Evolutionary conservation across 352 stramenopile genomes (phyloP).

Genomic region (Thraustochytrium sp.): DNA sequence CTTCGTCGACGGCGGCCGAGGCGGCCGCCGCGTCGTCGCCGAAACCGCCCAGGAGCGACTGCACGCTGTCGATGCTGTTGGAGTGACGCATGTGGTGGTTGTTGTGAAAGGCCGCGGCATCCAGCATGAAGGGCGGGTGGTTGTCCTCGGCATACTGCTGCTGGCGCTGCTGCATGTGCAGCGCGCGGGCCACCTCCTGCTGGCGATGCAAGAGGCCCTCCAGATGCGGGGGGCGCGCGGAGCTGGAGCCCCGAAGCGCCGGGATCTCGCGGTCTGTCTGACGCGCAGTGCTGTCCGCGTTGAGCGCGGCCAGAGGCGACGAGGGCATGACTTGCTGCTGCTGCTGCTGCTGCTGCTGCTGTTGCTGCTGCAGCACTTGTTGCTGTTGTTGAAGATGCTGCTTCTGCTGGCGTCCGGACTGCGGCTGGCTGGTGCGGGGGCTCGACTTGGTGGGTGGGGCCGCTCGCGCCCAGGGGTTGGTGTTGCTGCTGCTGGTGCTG

Average conservation of each 20-base stretch:
- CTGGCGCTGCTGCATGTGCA: background rate
- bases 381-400: background rate
- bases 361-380: background rate
- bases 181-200: background rate
- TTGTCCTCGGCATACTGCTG: background rate
- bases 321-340: background rate
- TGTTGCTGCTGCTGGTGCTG: background rate
- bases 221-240: background rate
- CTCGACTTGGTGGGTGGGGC: background rate
- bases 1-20: background rate
- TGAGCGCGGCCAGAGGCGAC: conserved; percentile 2
- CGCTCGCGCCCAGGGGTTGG: background rate
- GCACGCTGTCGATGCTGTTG: background rate
- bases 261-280: background rate
- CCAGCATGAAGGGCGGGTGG: background rate
- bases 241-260: background rate
- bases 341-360: background rate
- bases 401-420: too few species aligned
- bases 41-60: background rate
- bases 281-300: background rate
- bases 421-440: background rate
- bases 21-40: background rate
- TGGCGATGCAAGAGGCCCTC: background rate
- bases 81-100: background rate
- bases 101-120: background rate